phyloP scores from a whole-genome alignment of 2,329 filamentous ascomycete genomes.

The Aspergillus brasiliensis region DNA sequence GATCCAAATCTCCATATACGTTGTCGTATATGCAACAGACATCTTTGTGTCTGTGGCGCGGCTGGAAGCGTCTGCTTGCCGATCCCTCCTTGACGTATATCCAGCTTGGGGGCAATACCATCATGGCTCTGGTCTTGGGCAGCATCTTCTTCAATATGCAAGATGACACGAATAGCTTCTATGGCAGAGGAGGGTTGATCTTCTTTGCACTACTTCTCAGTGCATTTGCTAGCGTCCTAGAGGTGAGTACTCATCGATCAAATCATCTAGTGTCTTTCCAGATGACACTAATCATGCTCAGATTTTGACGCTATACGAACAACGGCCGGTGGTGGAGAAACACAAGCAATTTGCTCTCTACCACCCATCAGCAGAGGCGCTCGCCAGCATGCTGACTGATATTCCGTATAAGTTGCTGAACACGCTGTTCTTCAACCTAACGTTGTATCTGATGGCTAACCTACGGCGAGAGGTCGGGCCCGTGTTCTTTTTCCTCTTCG shows the following conservation, averaged over 20 bases:
- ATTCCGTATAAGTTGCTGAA: conserved; percentile 76
- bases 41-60: conserved; percentile 74
- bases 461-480: conserved; percentile 69
- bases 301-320: conserved; percentile 18
- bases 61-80: conserved; percentile 70
- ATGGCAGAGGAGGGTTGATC: conserved; percentile 70
- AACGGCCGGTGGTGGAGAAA: conserved; percentile 19
- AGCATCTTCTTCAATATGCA: conserved; percentile 77
- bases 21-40: conserved; percentile 75
- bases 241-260: conserved; percentile 35
- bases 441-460: conserved; percentile 83
- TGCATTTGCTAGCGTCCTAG: conserved; percentile 73
- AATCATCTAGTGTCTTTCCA: background rate
- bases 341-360: conserved; percentile 19
- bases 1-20: conserved; percentile 74
- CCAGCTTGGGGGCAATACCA: conserved; percentile 64
- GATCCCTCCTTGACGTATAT: conserved; percentile 72
- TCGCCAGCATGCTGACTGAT: conserved; percentile 16
- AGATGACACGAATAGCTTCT: conserved; percentile 68
- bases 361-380: conserved; percentile 14
- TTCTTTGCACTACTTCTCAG: conserved; percentile 86
- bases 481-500: conserved; percentile 82
- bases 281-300: background rate
- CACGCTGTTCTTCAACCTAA: conserved; percentile 71
- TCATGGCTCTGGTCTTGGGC: conserved; percentile 72